These are phyloP conservation scores for Apophysomyces elegans DNA, from an alignment of 371 early-diverging fungal genomes.

Conservation along the genomic window DNA sequence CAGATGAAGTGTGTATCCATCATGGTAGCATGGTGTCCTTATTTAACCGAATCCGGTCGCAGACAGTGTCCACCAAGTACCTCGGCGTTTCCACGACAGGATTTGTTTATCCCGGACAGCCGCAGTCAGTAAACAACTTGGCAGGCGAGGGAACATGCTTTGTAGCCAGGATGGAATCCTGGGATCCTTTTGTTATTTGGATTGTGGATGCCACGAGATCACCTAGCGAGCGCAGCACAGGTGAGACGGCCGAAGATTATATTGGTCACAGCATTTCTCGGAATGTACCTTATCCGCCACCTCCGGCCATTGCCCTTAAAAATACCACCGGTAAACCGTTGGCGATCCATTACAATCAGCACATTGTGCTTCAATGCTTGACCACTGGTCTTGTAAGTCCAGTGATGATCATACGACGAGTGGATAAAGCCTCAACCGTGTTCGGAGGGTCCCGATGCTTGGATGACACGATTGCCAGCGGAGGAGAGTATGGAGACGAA, in stretches of 20 bases:
- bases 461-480: constrained; percentile 6
- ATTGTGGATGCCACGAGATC: constrained; percentile 57
- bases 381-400: constrained; percentile 80
- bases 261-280: constrained; percentile 15
- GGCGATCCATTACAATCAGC: constrained; percentile 79
- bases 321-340: constrained; percentile 53
- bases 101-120: constrained; percentile 25
- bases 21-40: constrained; percentile 68
- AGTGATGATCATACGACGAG: constrained; percentile 78
- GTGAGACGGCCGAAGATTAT: constrained; percentile 9
- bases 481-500: constrained; percentile 30
- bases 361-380: constrained; percentile 73
- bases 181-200: constrained; percentile 88
- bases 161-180: constrained; percentile 70
- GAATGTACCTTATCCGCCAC: constrained; percentile 61
- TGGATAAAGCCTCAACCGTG: constrained; percentile 76
- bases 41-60: constrained; percentile 76
- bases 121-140: constrained; percentile 8
- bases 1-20: background rate
- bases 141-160: constrained; percentile 56
- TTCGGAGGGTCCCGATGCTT: constrained; percentile 55
- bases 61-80: constrained; percentile 83
- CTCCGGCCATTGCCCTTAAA: constrained; percentile 66
- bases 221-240: constrained; percentile 15
- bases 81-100: constrained; percentile 61